phyloP scores from a whole-genome alignment of 352 stramenopile genomes.

The Globisporangium recalcitrans region DNA sequence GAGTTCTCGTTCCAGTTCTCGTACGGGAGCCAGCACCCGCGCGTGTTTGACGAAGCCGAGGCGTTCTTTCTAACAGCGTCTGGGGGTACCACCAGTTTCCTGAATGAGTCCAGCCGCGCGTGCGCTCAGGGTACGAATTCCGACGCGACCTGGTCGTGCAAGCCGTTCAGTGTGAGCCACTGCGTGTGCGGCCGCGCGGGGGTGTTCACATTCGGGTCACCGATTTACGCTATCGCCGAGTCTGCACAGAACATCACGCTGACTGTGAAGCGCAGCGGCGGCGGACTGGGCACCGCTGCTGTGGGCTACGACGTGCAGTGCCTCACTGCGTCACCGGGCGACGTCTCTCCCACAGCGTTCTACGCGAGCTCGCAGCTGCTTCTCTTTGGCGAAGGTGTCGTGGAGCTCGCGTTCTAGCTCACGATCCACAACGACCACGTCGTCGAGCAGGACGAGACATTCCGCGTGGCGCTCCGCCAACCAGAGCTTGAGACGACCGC shows the following conservation, averaged over 20 bases:
- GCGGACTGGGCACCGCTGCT: constrained; percentile 66
- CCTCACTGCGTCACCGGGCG: constrained; percentile 57
- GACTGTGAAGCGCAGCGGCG: constrained; percentile 81
- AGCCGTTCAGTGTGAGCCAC: constrained; percentile 47
- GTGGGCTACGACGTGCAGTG: constrained; percentile 86
- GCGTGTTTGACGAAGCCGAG: constrained; percentile 92
- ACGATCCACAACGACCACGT: constrained; percentile 90
- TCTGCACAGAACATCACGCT: constrained; percentile 65
- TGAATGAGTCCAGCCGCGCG: constrained; percentile 55
- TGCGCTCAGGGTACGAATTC: constrained; percentile 52
- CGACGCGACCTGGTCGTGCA: constrained; percentile 72
- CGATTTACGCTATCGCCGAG: constrained; percentile 83
- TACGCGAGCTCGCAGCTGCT: constrained; percentile 85
- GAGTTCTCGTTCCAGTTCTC: constrained; percentile 89
- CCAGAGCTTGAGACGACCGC: constrained; percentile 19
- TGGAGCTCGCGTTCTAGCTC: constrained; percentile 85
- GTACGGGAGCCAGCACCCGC: constrained; percentile 86
- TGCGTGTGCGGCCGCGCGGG: constrained; percentile 88
- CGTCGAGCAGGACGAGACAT: constrained; percentile 60
- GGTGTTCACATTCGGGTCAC: constrained; percentile 84
- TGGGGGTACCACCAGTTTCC: background rate
- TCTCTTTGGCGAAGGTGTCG: constrained; percentile 71
- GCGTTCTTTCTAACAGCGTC: constrained; percentile 43
- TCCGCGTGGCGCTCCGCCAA: constrained; percentile 48
- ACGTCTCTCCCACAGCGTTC: constrained; percentile 81